Base-by-base conservation (phyloP, 1,139 yeast genomes). In the Debaryomyces fabryi region DNA sequence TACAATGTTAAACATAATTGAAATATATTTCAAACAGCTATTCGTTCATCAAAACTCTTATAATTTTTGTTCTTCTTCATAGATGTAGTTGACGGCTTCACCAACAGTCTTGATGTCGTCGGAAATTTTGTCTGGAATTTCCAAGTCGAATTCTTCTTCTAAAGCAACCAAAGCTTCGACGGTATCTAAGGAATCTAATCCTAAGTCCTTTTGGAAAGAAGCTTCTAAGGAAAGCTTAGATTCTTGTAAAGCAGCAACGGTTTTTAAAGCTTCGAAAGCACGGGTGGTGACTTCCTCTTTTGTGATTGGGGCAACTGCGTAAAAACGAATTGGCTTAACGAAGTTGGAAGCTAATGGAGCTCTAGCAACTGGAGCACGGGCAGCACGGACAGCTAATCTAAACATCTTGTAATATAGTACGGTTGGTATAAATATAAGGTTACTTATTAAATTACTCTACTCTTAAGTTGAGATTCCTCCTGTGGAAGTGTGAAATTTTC, bases 131-230 rank as follows among this genome's bases (percentile, higher is more conserved):
- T 84, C 89, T 29, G 86, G 86, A 59, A 84, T 80, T 68, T 83
- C 88, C 64, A 83, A 73, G 65, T 83, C 88, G 58, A 84, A 84
- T 67, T 84, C 85, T 70, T 84, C 88, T 70, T 84, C 88, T 61
- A 84, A 80, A 50, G 88, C 87, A 59, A 84, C 88, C 57, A 84
- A 72, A 50, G 86, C 82, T 69, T 84, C 89, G 48, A 84, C 87
- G 48, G 87, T 82, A 59, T 84, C 89, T 55, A 84, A 76, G 6
- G 89, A 84, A 63, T 84, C 89, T 57, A 84, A 71, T n/a, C 86
- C 86, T 63, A 84, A 74, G 61, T 84, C 89, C 59, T 79, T 79
- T 60, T 77, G 79, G 68, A 81, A 81, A 50, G 81, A 76, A 34
- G 85, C 74, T 40, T 72, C 75, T 58, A 72, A 62, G 25, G 68